Base-by-base conservation (phyloP, 371 early-diverging fungal genomes). In the Blakeslea trispora region DNA sequence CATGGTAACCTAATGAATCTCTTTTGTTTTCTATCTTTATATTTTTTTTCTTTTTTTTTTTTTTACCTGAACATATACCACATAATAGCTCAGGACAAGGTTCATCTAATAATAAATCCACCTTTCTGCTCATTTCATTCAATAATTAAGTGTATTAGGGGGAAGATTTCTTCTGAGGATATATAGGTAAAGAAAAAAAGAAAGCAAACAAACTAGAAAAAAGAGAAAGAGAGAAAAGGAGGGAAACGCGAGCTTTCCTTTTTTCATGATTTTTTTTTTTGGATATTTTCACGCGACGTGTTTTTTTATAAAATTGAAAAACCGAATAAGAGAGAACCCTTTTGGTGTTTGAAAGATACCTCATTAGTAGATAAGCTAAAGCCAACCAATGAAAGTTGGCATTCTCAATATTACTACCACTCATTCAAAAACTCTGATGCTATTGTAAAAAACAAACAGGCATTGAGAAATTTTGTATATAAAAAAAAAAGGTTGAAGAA, bases 31-130 rank as follows among this genome's bases (percentile, higher is more conserved):
- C 41, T 8, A 43, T 6, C 4, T 4, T 34, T 13, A 21, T 21
- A 21, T 23, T 45, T n/a, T 40, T 28, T 46, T n/a, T 49, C 7
- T 37, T 13, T 43, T 23, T 19, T 37, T 19, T 50, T 8, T 19
- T 13, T 51, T 37, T 58, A 77, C 79, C 79, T 58, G 66, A 61
- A 45, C 79, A 79, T 42, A 79, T 48, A 45, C 74, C 71, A 54
- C 79, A 79, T 14, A 79, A 44, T 22, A 79, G 39, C 41, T 79
- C 79, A 46, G 74, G 76, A 53, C 68, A 63, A 31, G 74, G 74
- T 32, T 67, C 69, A 18, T 70, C 74, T 45, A 74, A 46, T 23
- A 79, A 53, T 19, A 75, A 48, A 47, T 71, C 66, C 32, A 59
- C 68, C 40, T 66, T 72, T 32, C 57, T 58, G 19, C 34, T 22